Base-by-base conservation (phyloP, 768 basidiomycete species). In the Mycena floridula region DNA sequence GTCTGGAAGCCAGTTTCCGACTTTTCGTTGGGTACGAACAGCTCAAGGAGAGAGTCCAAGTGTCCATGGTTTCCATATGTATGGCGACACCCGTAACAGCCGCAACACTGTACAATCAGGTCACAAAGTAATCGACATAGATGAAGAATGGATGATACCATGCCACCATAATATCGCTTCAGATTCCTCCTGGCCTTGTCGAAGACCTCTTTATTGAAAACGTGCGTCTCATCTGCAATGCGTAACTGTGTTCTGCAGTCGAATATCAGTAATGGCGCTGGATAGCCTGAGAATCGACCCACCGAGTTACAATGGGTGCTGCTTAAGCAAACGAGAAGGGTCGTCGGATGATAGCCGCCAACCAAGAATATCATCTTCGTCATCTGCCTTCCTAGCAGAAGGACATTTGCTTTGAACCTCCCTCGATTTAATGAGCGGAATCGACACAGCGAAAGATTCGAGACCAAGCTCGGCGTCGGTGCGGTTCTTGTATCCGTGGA, bases 261-360 rank as follows among this genome's bases (percentile, higher is more conserved):
- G 15, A n/a, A 13, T 15, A 3, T 35, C 18, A 35, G 18, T 35
- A 4, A 7, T 15, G 3, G 18, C n/a, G 13, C 32, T 15, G 3
- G 18, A 13, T 4, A 22, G 23, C 13, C 13, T 2, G 5, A 24
- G 15, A 13, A 32, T 40, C 3, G 18, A 46, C 45, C n/a, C n/a
- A n/a, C n/a, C 45, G 20, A n/a, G 45, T 42, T 8, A 32, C 24
- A 41, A 24, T 25, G 45, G 45, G 22, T 42, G 25, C 16, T 40
- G 20, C n/a, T 20, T 45, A 15, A 13, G 5, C 22, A 11, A 12
- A 15, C 3, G 11, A 15, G 15, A 12, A 22, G 13, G n/a, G 27
- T 15, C 13, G 26, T 38, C 35, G n/a, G n/a, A n/a, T n/a, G n/a
- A n/a, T n/a, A n/a, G n/a, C n/a, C n/a, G n/a, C n/a, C n/a, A n/a